phyloP scores from a whole-genome alignment of 768 basidiomycete species.

The Boletus insuetus region DNA sequence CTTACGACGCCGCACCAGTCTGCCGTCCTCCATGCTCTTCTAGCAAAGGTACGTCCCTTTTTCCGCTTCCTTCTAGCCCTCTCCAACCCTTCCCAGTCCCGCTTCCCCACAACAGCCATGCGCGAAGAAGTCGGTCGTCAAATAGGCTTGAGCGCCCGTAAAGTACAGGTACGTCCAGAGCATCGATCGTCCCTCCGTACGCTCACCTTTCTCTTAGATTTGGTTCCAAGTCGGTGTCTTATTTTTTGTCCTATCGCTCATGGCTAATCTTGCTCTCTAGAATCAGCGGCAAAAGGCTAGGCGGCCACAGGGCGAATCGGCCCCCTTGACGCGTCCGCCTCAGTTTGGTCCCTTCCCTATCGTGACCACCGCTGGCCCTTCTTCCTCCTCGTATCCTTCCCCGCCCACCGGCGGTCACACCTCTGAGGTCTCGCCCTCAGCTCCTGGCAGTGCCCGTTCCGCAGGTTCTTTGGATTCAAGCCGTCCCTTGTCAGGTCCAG shows the following conservation, averaged over 20 bases:
- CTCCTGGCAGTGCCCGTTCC: conserved; percentile 12
- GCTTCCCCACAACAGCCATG: conserved; percentile 85
- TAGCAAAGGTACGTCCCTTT: conserved; percentile 66
- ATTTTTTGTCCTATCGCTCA: not conserved
- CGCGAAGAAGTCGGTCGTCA: conserved; percentile 84
- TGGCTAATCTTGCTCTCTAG: conserved; percentile 36
- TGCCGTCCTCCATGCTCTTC: conserved; percentile 79
- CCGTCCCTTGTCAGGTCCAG: conserved; percentile 51
- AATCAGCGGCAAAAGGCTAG: conserved; percentile 88
- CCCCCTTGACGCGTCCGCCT: conserved; percentile 50
- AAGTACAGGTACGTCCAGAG: conserved; percentile 71
- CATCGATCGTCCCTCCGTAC: conserved; percentile 1
- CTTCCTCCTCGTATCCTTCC: conserved; percentile 17
- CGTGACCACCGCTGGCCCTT: conserved; percentile 35
- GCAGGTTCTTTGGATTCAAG: conserved; percentile 35
- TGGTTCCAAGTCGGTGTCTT: conserved; percentile 73
- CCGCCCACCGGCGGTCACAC: not conserved
- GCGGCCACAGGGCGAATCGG: conserved; percentile 63
- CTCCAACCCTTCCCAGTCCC: conserved; percentile 50
- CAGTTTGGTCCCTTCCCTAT: conserved; percentile 64
- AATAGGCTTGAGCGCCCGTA: conserved; percentile 86
- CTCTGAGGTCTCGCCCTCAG: conserved; percentile 14
- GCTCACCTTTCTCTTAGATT: conserved; percentile 47
- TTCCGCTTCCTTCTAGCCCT: not conserved
- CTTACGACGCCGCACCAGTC: conserved; percentile 88